Evolutionary conservation across 352 stramenopile genomes (phyloP), one percentile per base, ranked within the genome.

Genomic region (Phytophthora pluvialis): DNA sequence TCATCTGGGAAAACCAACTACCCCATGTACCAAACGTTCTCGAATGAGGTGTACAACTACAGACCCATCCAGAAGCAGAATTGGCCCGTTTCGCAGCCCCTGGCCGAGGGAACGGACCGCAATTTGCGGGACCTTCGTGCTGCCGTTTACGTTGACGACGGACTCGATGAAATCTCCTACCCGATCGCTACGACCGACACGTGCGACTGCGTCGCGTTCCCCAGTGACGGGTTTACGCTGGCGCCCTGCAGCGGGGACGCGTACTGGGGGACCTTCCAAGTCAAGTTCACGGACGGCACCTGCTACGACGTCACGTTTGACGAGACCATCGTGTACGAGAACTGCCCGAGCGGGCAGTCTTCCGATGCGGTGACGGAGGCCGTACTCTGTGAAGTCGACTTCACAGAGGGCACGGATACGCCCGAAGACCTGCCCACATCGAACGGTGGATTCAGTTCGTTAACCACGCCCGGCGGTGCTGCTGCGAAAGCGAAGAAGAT

Each of bases 281-380:
- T 67, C 1, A 26, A 51, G 1, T 49, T 44, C 49, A 61, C 43
- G 2, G 43, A 60, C 28, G 49, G 35, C 38, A 46, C 3, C 28
- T 67, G 59, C 51, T 62, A 56, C 44, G 33, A 62, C 11, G 33
- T 67, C 15, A 5, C 16, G n/a, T 67, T 67, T 21, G 36, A 67
- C 10, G 25, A 62, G 15, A 21, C 13, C 15, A 8, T 3, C 0
- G 59, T 67, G 15, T 67, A 50, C 18, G 25, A 43, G 9, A 29
- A 67, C 9, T 67, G 59, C 16, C 50, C 32, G 10, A 60, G 49
- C 31, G 32, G 18, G 38, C 6, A 3, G 4, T 16, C 18, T 25
- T n/a, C 5, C 4, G 43, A 56, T 15, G 2, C 26, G 33, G 39
- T 32, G 12, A 45, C 13, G 32, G 25, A 61, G 0, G 52, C 42